phyloP scores from a whole-genome alignment of 2,329 filamentous ascomycete species.

The Exophiala viscosa region DNA sequence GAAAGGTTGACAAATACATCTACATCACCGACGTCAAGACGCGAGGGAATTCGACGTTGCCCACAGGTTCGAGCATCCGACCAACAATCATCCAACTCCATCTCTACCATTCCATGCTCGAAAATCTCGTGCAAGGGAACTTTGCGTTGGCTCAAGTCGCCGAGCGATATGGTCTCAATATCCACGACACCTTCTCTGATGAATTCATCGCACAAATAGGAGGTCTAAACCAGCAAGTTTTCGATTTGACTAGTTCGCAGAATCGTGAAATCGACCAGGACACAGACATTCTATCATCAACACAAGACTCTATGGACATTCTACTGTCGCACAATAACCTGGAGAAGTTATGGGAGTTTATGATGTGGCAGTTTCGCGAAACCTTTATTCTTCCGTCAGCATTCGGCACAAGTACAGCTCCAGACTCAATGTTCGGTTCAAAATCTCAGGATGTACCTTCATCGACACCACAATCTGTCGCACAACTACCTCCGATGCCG shows the following conservation, averaged over 20 bases:
- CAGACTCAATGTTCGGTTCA: slow-evolving; percentile 29
- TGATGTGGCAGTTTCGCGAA: slow-evolving; percentile 57
- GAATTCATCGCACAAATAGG: slow-evolving; percentile 72
- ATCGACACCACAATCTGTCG: slow-evolving; percentile 28
- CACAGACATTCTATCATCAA: slow-evolving; percentile 26
- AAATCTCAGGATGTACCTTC: slow-evolving; percentile 24
- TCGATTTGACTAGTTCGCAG: slow-evolving; percentile 43
- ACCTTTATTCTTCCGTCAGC: slow-evolving; percentile 42
- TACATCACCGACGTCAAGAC: slow-evolving; percentile 92
- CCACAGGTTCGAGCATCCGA: slow-evolving; percentile 62
- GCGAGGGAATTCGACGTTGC: slow-evolving; percentile 60
- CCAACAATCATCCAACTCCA: slow-evolving; percentile 84
- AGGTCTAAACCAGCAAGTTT: slow-evolving; percentile 64
- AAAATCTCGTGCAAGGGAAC: slow-evolving; percentile 65
- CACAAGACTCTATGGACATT: slow-evolving; percentile 46
- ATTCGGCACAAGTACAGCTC: slow-evolving; percentile 3
- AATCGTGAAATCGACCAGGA: slow-evolving; percentile 2
- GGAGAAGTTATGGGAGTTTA: slow-evolving; percentile 57
- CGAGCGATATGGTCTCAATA: slow-evolving; percentile 65
- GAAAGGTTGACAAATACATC: slow-evolving; percentile 39
- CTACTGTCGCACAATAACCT: slow-evolving; percentile 59
- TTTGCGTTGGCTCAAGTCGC: slow-evolving; percentile 69
- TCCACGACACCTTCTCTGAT: slow-evolving; percentile 67
- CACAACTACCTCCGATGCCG: slow-evolving; percentile 35
- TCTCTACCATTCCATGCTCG: slow-evolving; percentile 82